Conservation (phyloP, 176 grass and related monocot species). For the Musa itinerans region DNA sequence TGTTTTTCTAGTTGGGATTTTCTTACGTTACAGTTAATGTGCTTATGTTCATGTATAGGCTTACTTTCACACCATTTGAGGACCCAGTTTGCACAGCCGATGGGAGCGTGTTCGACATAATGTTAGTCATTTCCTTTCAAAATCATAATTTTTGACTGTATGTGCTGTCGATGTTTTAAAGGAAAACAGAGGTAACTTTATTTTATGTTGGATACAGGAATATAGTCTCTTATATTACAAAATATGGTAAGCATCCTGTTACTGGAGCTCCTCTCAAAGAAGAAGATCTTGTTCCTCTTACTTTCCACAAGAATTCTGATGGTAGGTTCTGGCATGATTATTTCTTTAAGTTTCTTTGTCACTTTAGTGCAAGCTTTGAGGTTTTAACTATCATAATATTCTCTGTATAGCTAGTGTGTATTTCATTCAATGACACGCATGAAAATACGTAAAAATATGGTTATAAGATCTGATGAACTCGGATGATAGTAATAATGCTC, state of each 20-base stretch:
- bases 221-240: slow-evolving; percentile 88
- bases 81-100: slow-evolving; percentile 78
- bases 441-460: not conserved
- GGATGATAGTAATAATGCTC: not conserved
- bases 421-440: no score
- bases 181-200: not conserved
- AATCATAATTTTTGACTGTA: slow-evolving; percentile 8
- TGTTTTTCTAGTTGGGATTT: not conserved
- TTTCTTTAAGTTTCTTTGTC: not conserved
- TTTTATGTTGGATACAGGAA: slow-evolving; percentile 47
- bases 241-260: slow-evolving; percentile 83
- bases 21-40: slow-evolving; percentile 7
- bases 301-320: slow-evolving; percentile 88
- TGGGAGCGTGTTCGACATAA: slow-evolving; percentile 85
- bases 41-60: slow-evolving; percentile 28
- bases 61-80: slow-evolving; percentile 85
- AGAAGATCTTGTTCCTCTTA: slow-evolving; percentile 82
- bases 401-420: no score
- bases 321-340: slow-evolving; percentile 35
- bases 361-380: not conserved
- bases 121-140: slow-evolving; percentile 37
- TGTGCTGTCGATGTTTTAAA: slow-evolving; percentile 4
- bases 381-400: not conserved
- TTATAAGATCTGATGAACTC: not conserved
- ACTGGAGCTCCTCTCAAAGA: slow-evolving; percentile 58